Percentiles rank a stretch among this genome's conserved stretches.
Evolutionary conservation across 441 rosid species (phyloP).

Genomic region (Populus tomentosa): DNA sequence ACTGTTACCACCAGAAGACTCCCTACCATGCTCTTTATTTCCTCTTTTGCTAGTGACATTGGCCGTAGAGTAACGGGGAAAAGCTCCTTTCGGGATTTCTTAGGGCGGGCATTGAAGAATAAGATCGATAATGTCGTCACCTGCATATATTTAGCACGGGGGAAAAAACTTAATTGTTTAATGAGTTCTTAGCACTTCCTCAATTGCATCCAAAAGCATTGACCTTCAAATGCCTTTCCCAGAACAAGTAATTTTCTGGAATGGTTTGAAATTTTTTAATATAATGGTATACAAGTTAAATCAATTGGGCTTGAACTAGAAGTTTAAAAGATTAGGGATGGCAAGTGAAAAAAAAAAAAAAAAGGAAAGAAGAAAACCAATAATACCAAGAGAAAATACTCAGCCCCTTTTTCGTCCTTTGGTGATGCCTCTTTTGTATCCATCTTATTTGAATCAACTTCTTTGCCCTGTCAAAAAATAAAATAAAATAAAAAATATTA

Average conservation of each 20-base stretch:
- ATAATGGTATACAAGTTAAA: neutral
- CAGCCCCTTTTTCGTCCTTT: too few relatives aligned
- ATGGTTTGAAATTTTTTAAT: neutral
- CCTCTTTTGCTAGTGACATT: neutral
- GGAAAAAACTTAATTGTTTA: too few relatives aligned
- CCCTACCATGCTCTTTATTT: neutral
- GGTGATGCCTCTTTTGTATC: neutral
- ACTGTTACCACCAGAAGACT: constrained; percentile 5
- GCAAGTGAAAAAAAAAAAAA: too few relatives aligned
- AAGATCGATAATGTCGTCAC: neutral
- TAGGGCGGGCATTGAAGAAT: neutral
- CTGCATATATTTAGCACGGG: neutral
- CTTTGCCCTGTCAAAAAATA: neutral
- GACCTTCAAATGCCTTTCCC: neutral
- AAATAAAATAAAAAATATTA: too few relatives aligned
- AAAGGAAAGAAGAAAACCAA: neutral
- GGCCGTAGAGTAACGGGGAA: neutral
- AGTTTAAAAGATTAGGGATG: neutral
- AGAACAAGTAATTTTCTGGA: neutral
- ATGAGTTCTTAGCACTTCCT: neutral
- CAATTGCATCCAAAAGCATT: neutral
- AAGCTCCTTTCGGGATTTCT: too few relatives aligned
- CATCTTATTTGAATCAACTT: neutral
- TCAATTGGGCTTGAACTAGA: neutral
- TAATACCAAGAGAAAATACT: neutral